Conservation (phyloP, 768 basidiomycete species). For the Phlebiopsis gigantea region DNA sequence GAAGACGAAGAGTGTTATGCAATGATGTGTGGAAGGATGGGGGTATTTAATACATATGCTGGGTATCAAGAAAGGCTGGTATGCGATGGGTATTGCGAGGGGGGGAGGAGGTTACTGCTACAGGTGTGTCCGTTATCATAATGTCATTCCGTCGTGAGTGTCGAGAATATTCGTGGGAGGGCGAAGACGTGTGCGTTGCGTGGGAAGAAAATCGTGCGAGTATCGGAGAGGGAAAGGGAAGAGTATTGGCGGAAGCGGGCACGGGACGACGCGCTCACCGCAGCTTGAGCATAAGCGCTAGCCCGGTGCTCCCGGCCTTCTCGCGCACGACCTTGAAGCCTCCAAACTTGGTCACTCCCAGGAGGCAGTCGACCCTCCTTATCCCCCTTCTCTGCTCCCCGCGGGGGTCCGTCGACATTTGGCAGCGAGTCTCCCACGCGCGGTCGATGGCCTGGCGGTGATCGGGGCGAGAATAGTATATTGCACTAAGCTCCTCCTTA, state of each 20-base stretch:
- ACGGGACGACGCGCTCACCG: constrained; percentile 9
- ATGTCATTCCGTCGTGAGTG: not conserved
- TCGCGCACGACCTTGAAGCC: constrained; percentile 16
- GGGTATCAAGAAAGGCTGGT: not conserved
- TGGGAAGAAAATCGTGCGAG: no score
- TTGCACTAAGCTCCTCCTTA: constrained; percentile 31
- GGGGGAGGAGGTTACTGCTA: not conserved
- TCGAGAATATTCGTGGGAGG: not conserved
- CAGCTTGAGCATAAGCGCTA: constrained; percentile 15
- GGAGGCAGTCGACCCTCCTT: constrained; percentile 52
- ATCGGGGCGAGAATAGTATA: constrained; percentile 21
- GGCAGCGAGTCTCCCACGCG: constrained; percentile 40
- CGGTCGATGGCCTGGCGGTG: constrained; percentile 31
- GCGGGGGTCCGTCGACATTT: constrained; percentile 27
- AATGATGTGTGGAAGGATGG: not conserved
- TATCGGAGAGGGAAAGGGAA: no score
- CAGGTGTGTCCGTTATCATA: not conserved
- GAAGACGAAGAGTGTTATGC: not conserved
- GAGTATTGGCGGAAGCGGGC: constrained; percentile 7
- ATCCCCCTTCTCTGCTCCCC: constrained; percentile 44
- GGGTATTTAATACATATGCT: constrained; percentile 3
- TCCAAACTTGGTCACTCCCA: constrained; percentile 19
- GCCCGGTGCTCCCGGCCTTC: constrained; percentile 17
- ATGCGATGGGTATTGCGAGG: not conserved
- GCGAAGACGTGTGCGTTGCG: not conserved